phyloP scores from a whole-genome alignment of 208 protist species.

The Acanthamoeba sp. region DNA sequence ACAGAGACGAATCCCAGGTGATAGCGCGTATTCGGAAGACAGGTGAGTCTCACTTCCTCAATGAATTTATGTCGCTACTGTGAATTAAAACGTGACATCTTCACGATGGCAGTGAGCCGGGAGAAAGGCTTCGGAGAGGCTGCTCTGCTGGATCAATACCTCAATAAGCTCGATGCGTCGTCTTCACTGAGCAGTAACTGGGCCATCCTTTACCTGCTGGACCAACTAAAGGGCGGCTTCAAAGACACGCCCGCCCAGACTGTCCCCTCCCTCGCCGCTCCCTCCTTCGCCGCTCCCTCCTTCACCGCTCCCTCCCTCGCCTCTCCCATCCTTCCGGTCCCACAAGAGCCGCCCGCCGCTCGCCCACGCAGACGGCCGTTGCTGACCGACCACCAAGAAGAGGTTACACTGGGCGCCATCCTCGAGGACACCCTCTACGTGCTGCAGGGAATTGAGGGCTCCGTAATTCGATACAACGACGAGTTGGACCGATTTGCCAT shows the following conservation, averaged over 20 bases:
- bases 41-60: background rate
- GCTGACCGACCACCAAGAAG: background rate
- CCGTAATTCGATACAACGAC: slow-evolving; percentile 79
- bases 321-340: background rate
- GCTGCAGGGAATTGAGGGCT: slow-evolving; percentile 84
- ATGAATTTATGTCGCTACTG: background rate
- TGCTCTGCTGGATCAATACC: slow-evolving; percentile 35
- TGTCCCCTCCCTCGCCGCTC: background rate
- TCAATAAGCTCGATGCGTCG: background rate
- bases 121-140: slow-evolving; percentile 41
- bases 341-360: background rate
- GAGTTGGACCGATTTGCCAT: slow-evolving; percentile 68
- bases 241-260: background rate
- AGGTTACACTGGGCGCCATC: slow-evolving; percentile 19
- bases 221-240: slow-evolving; percentile 30
- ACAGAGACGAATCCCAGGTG: slow-evolving; percentile 32
- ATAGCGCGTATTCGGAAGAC: slow-evolving; percentile 8
- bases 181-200: slow-evolving; percentile 49
- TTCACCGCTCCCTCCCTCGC: background rate
- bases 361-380: background rate
- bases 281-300: background rate
- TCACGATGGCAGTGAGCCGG: background rate
- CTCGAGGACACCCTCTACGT: slow-evolving; percentile 30
- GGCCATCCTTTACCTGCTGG: slow-evolving; percentile 50
- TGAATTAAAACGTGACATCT: background rate